Percentiles rank a stretch among this genome's conserved stretches.
Evolutionary conservation across 2,329 filamentous ascomycete genomes (phyloP).

Genomic region (Aspergillus vadensis): DNA sequence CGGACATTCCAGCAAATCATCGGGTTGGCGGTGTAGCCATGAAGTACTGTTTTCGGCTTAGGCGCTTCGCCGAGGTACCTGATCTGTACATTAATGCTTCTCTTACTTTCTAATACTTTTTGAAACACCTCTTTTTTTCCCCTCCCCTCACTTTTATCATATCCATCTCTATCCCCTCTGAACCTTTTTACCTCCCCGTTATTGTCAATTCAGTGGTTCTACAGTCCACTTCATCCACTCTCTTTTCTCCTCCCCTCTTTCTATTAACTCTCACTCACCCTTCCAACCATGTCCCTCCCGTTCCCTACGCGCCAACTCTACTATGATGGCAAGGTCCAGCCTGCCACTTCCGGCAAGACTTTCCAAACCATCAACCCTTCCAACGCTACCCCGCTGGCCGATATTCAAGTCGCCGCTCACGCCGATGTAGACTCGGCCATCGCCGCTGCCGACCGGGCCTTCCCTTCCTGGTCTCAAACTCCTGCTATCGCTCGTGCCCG

Average conservation of each 20-base stretch:
- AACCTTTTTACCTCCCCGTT: neutral
- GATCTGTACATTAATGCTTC: neutral
- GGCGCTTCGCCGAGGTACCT: neutral
- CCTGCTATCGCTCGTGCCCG: conserved; percentile 73
- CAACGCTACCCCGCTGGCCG: conserved; percentile 67
- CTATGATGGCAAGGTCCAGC: conserved; percentile 70
- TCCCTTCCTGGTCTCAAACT: conserved; percentile 74
- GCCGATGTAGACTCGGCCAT: conserved; percentile 72
- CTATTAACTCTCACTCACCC: conserved; percentile 18
- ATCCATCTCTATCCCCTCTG: too few species aligned
- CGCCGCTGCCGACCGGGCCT: conserved; percentile 69
- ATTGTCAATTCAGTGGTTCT: neutral
- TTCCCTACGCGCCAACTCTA: conserved; percentile 66
- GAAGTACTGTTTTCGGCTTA: neutral
- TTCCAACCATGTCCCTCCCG: conserved; percentile 32
- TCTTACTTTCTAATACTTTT: conserved; percentile 2
- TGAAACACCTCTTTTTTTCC: neutral
- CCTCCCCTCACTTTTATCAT: neutral
- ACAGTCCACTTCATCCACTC: neutral
- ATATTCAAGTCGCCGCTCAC: conserved; percentile 69
- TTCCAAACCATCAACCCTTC: conserved; percentile 77
- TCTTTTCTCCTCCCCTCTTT: conserved; percentile 1
- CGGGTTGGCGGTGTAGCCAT: conserved; percentile 12
- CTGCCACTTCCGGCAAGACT: conserved; percentile 59
- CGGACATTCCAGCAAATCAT: conserved; percentile 2